These are phyloP conservation scores for Neospora caninum DNA, from an alignment of 169 alveolate genomes.

Conservation along the genomic window DNA sequence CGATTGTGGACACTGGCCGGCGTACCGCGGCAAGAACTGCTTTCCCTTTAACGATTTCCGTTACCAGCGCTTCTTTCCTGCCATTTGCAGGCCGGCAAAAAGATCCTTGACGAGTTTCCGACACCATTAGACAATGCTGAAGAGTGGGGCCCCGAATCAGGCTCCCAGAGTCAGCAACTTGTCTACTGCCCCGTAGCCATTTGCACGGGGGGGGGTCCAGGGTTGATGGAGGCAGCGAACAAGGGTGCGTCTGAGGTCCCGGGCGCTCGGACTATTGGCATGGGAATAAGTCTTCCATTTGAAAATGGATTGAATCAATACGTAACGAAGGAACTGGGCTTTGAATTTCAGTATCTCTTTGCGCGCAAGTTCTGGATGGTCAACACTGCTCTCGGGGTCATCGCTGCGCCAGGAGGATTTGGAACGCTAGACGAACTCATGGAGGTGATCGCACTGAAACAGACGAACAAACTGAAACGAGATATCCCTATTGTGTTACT, in stretches of 20 bases:
- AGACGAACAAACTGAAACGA: constrained; percentile 74
- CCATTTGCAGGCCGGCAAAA: not conserved
- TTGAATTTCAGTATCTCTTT: constrained; percentile 79
- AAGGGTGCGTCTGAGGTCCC: constrained; percentile 75
- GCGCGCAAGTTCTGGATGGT: constrained; percentile 80
- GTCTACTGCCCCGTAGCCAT: constrained; percentile 71
- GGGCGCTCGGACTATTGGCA: constrained; percentile 75
- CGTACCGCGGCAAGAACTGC: too few relatives aligned
- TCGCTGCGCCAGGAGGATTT: constrained; percentile 77
- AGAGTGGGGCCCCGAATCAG: constrained; percentile 62
- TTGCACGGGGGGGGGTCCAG: constrained; percentile 81
- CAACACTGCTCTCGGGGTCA: constrained; percentile 65
- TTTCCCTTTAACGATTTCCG: too few relatives aligned
- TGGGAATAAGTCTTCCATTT: constrained; percentile 77
- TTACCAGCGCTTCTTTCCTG: too few relatives aligned
- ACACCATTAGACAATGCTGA: constrained; percentile 64
- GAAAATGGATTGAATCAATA: constrained; percentile 74
- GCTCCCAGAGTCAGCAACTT: not conserved
- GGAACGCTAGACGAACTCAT: constrained; percentile 80
- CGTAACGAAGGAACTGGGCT: constrained; percentile 72
- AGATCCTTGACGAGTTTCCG: constrained; percentile 66
- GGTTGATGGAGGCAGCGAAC: constrained; percentile 82
- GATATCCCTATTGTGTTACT: constrained; percentile 74
- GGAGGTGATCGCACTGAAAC: constrained; percentile 77
- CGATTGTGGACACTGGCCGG: too few relatives aligned